Base-by-base conservation (phyloP, 2,329 filamentous ascomycete genomes). In the Periglandula ipomoeae region DNA sequence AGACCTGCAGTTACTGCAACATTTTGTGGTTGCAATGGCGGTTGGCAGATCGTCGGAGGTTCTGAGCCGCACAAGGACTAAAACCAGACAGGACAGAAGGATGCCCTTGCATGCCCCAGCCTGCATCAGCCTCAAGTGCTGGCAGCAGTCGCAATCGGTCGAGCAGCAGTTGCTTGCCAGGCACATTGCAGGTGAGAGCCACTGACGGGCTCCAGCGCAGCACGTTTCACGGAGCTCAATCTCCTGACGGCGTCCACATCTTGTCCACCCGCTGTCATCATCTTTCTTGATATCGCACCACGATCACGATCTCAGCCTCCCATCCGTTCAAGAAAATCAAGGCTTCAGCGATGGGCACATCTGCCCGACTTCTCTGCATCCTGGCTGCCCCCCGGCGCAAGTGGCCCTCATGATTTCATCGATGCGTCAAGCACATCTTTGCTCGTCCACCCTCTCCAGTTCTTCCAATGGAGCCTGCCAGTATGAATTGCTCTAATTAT, bases 391-490 rank as follows among this genome's bases (percentile, higher is more conserved):
- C 24, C 17, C 44, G n/a, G 11, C 22, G 9, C 6, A 40, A 40
- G 35, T 32, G n/a, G 45, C 37, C 4, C 37, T 40, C 37, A 19
- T 32, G 23, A 47, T 41, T 35, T 26, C 45, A 41, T 47, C 26
- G 6, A 24, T 47, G 22, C 24, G 26, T 39, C 37, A 30, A 35
- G 24, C 27, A 32, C 26, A 17, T n/a, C 19, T 35, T 26, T 17
- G 10, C 23, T 38, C 17, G 40, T 38, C 32, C 30, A 43, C 40
- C 3, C 0, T 37, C 27, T 37, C 40, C 32, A 44, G 19, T 39
- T 44, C 46, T 44, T 39, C 22, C 32, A 43, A 32, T 23, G 46
- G 39, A 48, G 10, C n/a, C 24, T 22, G 10, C 37, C 37, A 39
- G 19, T 30, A 13, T 30, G 22, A 23, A 13, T 17, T 23, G 39